phyloP scores from a whole-genome alignment of 23 red algal genomes.

The Gracilaria vermiculophylla region DNA sequence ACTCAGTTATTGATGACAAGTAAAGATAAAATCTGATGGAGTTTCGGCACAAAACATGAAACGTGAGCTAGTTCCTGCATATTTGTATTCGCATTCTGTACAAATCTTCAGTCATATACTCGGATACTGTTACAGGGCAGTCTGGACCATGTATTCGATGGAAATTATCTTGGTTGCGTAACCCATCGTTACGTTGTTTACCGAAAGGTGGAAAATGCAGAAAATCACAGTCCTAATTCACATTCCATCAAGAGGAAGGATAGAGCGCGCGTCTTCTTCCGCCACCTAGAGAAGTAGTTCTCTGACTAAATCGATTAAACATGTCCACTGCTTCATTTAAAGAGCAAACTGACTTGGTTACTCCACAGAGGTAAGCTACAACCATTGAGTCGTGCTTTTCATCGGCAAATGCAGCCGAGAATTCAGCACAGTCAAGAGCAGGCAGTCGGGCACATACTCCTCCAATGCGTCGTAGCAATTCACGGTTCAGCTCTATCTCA shows the following conservation, averaged over 20 bases:
- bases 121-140: too few species aligned
- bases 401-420: constrained; percentile 56
- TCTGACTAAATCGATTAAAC: constrained; percentile 50
- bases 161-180: too few species aligned
- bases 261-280: constrained; percentile 15
- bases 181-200: background rate
- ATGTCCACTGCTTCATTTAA: constrained; percentile 63
- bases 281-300: background rate
- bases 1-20: too few species aligned
- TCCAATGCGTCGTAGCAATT: constrained; percentile 29
- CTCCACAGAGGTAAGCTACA: constrained; percentile 51
- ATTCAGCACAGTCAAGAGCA: constrained; percentile 48
- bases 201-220: background rate
- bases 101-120: too few species aligned
- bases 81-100: too few species aligned
- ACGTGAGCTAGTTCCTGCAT: too few species aligned
- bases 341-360: constrained; percentile 56
- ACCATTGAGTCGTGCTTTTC: constrained; percentile 56
- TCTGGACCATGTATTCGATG: too few species aligned
- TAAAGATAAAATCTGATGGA: too few species aligned
- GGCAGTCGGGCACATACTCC: constrained; percentile 60
- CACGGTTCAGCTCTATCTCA: constrained; percentile 48
- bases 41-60: too few species aligned
- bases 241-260: background rate
- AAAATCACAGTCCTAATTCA: too few species aligned